Evolutionary conservation across 2,329 filamentous ascomycete species (phyloP).

Genomic region (Fusarium aywerte): DNA sequence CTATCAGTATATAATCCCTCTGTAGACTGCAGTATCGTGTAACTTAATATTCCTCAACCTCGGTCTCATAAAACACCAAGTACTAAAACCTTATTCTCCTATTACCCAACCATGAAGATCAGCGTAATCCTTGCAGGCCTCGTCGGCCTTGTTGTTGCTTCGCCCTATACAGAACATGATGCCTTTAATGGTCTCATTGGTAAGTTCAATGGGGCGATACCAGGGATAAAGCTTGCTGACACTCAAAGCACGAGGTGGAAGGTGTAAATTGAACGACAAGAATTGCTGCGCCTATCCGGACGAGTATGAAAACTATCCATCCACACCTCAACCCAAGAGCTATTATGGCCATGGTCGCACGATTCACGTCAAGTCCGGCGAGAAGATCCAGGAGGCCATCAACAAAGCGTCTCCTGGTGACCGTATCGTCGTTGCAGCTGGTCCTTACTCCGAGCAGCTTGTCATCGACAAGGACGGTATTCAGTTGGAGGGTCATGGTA

Average conservation of each 20-base stretch:
- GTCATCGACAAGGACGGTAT: slow-evolving; percentile 51
- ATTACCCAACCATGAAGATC: slow-evolving; percentile 23
- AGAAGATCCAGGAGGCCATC: slow-evolving; percentile 50
- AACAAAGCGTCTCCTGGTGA: slow-evolving; percentile 44
- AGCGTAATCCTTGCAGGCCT: slow-evolving; percentile 6
- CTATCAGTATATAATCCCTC: slow-evolving; percentile 1
- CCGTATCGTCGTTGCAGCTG: slow-evolving; percentile 48
- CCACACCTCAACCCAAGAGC: neutral
- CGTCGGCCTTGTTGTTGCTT: slow-evolving; percentile 17
- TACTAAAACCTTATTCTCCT: neutral
- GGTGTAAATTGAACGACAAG: slow-evolving; percentile 33
- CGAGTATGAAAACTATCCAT: neutral
- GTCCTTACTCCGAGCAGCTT: slow-evolving; percentile 51
- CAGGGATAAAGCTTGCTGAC: neutral
- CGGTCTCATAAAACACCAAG: neutral
- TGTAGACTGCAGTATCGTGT: neutral
- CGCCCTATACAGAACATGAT: slow-evolving; percentile 24
- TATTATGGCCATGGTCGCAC: slow-evolving; percentile 20
- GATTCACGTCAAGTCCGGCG: slow-evolving; percentile 27
- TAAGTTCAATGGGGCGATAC: neutral
- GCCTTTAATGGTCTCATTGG: slow-evolving; percentile 4
- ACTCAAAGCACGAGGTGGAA: slow-evolving; percentile 7
- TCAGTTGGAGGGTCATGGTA: slow-evolving; percentile 46
- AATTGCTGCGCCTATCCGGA: slow-evolving; percentile 21
- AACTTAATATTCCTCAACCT: neutral